These are phyloP conservation scores for Curvularia verruculosa DNA, from an alignment of 2,329 filamentous ascomycete genomes.

Conservation along the genomic window DNA sequence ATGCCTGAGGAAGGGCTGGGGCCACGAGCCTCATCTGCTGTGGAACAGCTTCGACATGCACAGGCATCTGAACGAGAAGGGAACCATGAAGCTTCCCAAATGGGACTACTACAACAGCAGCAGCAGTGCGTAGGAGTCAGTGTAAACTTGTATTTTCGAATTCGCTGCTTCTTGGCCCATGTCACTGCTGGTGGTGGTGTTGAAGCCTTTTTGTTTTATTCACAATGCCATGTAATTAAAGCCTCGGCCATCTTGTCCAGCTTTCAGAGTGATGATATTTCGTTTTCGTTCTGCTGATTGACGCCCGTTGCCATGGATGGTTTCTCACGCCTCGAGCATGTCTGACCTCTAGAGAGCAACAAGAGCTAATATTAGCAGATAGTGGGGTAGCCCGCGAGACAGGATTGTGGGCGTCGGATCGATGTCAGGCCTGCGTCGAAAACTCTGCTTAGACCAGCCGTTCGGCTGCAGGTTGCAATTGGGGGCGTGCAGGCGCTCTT, in stretches of 20 bases:
- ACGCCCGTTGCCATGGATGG: not conserved
- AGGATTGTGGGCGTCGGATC: not conserved
- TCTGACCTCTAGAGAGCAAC: not conserved
- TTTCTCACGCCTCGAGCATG: not conserved
- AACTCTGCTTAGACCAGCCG: constrained; percentile 21
- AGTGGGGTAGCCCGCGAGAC: not conserved
- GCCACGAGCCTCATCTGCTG: constrained; percentile 85
- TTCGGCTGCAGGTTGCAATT: constrained; percentile 25
- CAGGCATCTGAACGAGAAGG: constrained; percentile 78
- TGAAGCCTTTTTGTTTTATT: not conserved
- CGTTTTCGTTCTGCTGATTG: not conserved
- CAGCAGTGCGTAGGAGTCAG: constrained; percentile 10
- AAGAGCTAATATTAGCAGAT: not conserved
- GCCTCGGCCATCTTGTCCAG: not conserved
- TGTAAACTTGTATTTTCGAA: not conserved
- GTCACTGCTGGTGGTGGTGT: not conserved
- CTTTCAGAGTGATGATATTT: not conserved
- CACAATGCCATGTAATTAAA: not conserved
- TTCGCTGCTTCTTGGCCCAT: not conserved
- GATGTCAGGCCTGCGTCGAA: constrained; percentile 12
- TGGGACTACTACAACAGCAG: constrained; percentile 56
- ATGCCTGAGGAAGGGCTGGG: constrained; percentile 84
- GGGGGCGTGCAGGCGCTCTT: constrained; percentile 14
- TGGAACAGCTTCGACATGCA: constrained; percentile 92
- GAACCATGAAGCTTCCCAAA: constrained; percentile 83